A percentile compares a stretch with the other conserved stretches of the same genome.
Evolutionary conservation across 345 rosid genomes (phyloP).

Genomic region (Eucalyptus sp.): DNA sequence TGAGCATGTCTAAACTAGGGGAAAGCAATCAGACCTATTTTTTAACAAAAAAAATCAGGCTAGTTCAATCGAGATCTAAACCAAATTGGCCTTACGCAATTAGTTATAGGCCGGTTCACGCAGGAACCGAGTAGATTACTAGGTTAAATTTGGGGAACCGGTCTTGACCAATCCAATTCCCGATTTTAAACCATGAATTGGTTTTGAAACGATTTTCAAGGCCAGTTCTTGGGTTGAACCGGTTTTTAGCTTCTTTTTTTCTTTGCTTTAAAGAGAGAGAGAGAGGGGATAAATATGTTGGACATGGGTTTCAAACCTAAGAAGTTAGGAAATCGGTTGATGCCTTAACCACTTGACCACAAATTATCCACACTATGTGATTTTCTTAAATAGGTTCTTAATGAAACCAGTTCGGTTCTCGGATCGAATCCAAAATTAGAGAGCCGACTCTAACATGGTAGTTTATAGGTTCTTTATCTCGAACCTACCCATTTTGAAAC

Average conservation of each 20-base stretch:
- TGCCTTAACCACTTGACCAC: not conserved
- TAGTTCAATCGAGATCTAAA: not conserved
- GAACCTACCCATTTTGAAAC: not conserved
- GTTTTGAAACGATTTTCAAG: not conserved
- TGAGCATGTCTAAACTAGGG: not conserved
- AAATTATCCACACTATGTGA: not conserved
- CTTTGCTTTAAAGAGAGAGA: not conserved
- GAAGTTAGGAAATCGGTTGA: not conserved
- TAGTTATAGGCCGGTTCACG: not conserved
- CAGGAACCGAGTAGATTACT: fast-evolving
- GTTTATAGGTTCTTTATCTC: not conserved
- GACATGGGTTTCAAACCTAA: not conserved
- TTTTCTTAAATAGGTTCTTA: not conserved
- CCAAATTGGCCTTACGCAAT: not conserved
- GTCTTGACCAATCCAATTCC: not conserved
- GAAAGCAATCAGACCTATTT: not conserved
- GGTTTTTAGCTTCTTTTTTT: not conserved
- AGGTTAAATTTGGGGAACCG: not conserved
- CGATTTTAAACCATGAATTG: not conserved
- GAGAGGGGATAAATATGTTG: not conserved
- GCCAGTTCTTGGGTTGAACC: not conserved
- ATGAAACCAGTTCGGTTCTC: fast-evolving
- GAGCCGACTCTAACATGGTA: not conserved
- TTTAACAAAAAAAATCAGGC: not conserved
- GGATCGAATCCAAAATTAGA: not conserved